Conservation (phyloP, 2,329 filamentous ascomycete species). For the Aspergillus luchuensis region DNA sequence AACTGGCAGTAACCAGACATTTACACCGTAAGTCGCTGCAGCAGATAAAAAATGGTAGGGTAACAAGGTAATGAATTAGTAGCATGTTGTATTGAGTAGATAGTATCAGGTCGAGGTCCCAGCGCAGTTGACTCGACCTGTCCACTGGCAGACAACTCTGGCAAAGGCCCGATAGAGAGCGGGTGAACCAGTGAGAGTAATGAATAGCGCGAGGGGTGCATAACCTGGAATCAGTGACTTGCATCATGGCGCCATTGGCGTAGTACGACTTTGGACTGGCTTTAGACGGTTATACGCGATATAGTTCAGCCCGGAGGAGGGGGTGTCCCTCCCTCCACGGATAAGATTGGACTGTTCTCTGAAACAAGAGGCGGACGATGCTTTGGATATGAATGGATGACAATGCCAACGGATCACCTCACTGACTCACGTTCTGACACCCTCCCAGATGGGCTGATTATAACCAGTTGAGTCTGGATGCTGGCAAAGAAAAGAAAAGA, state of each 20-base stretch:
- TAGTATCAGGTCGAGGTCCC: not conserved
- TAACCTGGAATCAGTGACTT: conserved; percentile 6
- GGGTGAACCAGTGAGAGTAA: not conserved
- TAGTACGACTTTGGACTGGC: no score
- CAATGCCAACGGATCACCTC: not conserved
- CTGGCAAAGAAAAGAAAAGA: not conserved
- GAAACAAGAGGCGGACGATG: not conserved
- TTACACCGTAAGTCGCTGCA: not conserved
- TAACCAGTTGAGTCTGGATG: not conserved
- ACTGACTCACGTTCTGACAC: not conserved
- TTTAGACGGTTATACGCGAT: not conserved
- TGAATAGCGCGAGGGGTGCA: conserved; percentile 1
- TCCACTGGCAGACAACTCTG: not conserved
- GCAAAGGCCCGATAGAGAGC: not conserved
- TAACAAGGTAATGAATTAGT: no score
- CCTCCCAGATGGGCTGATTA: not conserved
- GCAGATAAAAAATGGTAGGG: no score
- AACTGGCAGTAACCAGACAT: not conserved
- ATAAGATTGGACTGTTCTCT: conserved; percentile 1
- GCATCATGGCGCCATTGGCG: conserved; percentile 2
- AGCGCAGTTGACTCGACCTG: not conserved
- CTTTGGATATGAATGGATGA: not conserved
- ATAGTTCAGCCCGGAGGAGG: conserved; percentile 6
- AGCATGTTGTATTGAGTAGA: no score
- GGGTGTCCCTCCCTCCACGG: not conserved